Evolutionary conservation across 2,329 filamentous ascomycete genomes (phyloP), one percentile per base, ranked within the genome.

Genomic region (Septoria linicola): DNA sequence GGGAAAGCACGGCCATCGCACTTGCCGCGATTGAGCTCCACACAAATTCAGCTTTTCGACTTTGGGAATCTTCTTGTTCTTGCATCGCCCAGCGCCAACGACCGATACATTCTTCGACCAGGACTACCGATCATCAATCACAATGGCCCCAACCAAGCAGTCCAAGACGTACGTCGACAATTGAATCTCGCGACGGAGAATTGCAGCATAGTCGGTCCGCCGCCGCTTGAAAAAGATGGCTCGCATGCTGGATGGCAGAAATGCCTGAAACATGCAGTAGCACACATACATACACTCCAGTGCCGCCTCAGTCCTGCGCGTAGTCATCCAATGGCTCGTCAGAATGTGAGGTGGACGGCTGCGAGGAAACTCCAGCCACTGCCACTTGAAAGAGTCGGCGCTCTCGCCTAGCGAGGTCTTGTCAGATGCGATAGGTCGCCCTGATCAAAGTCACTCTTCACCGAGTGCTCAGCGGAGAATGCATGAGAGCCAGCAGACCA

Each of bases 131-230:
- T 32, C 34, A 44, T 60, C 60, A 72, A 71, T 74, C 77, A 75
- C 72, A 72, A 83, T 83, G 80, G 72, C 78, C 62, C 64, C 72
- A 56, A 58, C 60, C 47, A 73, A 71, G 59, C 55, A 68, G 53
- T 72, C 73, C 73, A 75, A 80, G 74, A 72, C 76, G 78, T 80
- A 81, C 79, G 84, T 51, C 36, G 39, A 31, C 50, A 53, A 21
- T 32, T 41, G 36, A 48, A 25, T 47, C 53, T 45, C 49, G 68
- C 62, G 63, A 69, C 73, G 77, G 74, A 76, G 50, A 65, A 77
- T 71, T 75, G 75, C 41, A 78, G 84, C 74, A 87, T 89, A 88
- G 85, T 88, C 81, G 80, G 87, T 89, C 84, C 87, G 74, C 83
- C 43, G 51, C 51, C 51, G 55, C 58, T 59, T 87, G 86, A 90